Evolutionary conservation across 495 filamentous ascomycete species (phyloP), one percentile per base, ranked within the genome.

Genomic region (Xylaria acuta): DNA sequence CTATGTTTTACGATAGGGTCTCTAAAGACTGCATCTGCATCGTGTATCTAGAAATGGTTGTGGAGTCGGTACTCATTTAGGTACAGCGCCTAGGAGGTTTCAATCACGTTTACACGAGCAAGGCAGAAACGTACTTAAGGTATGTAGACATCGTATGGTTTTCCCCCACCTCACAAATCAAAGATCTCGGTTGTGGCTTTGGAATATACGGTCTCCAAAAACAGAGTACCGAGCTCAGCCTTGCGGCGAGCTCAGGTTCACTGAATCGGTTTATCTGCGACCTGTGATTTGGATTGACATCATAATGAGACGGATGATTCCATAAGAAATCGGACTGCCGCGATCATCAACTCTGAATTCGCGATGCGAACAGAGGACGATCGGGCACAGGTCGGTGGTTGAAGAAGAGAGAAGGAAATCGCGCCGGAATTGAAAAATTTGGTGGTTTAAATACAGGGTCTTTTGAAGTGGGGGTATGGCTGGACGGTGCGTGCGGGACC

Each of bases 201-300:
- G 92, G 92, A 95, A 95, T 95, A 93, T 94, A 89, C 89, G 89
- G 88, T 90, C 91, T 87, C 85, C 85, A 85, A 82, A 78, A 82
- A 83, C 82, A 82, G 75, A 86, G 87, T 84, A 88, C 88, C 89
- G 89, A 92, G 88, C 86, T 91, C 90, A 92, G 78, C 82, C 76
- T 80, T 73, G 84, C 79, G 84, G 88, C 91, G 91, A 95, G 87
- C 90, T 79, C 91, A 91, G 88, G 82, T 78, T 82, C 81, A 76
- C 78, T 67, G 66, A 77, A 75, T 79, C 77, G 78, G 85, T 96
- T 88, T 78, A 79, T 97, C 90, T 97, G 77, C 91, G 90, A 95
- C 90, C 90, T 95, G 94, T 97, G 92, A 92, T 93, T 90, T 86
- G 92, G 94, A 94, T 91, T 91, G 88, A 91, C 91, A 93, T 89